phyloP scores from a whole-genome alignment of 805 yeast species.

The Wickerhamomyces alni region DNA sequence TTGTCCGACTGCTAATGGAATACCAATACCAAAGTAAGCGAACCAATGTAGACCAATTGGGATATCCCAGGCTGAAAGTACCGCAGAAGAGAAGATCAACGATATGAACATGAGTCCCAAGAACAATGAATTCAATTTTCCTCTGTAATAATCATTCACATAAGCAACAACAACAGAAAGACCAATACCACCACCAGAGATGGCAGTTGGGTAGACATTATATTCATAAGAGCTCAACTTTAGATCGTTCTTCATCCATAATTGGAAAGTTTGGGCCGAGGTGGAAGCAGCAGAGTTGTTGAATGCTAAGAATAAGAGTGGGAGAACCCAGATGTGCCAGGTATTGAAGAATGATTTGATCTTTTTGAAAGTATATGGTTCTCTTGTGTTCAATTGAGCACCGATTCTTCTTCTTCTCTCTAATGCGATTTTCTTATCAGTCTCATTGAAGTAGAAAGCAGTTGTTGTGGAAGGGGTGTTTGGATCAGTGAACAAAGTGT shows the following conservation, averaged over 20 bases:
- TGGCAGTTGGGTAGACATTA: constrained; percentile 36
- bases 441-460: constrained; percentile 36
- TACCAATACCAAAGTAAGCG: constrained; percentile 41
- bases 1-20: constrained; percentile 47
- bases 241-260: constrained; percentile 38
- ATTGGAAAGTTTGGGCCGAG: constrained; percentile 35
- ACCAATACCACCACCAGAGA: constrained; percentile 34
- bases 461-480: constrained; percentile 28
- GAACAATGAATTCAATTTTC: constrained; percentile 30
- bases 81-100: constrained; percentile 35
- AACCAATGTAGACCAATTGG: constrained; percentile 44
- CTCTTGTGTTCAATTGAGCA: constrained; percentile 36
- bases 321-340: constrained; percentile 44
- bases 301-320: constrained; percentile 18
- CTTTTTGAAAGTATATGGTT: constrained; percentile 33
- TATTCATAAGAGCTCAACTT: constrained; percentile 28
- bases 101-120: constrained; percentile 32
- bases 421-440: constrained; percentile 38
- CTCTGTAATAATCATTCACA: constrained; percentile 31
- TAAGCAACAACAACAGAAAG: constrained; percentile 30
- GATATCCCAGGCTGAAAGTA: constrained; percentile 41
- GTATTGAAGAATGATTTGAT: constrained; percentile 37
- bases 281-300: constrained; percentile 21
- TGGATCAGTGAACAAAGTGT: constrained; percentile 28
- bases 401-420: constrained; percentile 38